phyloP scores from a whole-genome alignment of 2,329 filamentous ascomycete species.

The Pestalotiopsis sp. region DNA sequence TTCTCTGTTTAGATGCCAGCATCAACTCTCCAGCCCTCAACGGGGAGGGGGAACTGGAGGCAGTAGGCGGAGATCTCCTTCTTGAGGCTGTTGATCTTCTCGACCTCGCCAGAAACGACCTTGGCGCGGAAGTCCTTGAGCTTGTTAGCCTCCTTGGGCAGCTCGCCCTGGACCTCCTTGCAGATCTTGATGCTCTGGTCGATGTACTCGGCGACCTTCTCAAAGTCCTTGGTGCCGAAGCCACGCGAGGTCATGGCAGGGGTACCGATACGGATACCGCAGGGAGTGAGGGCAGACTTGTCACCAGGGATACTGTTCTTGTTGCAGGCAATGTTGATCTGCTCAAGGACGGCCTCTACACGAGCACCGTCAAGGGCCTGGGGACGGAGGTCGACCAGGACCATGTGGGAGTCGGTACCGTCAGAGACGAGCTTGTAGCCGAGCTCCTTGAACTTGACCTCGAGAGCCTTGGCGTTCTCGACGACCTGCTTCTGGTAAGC shows the following conservation, averaged over 20 bases:
- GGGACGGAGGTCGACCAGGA: slow-evolving; percentile 90
- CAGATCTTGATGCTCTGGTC: slow-evolving; percentile 86
- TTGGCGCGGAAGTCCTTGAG: slow-evolving; percentile 99
- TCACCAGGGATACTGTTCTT: slow-evolving; percentile 99
- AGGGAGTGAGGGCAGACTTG: slow-evolving; percentile 93
- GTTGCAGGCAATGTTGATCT: slow-evolving; percentile 99
- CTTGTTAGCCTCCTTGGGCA: slow-evolving; percentile 98
- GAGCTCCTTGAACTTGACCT: slow-evolving; percentile 79
- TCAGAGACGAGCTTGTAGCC: slow-evolving; percentile 94
- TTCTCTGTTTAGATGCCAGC: slow-evolving; percentile 52
- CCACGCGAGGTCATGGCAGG: slow-evolving; percentile 97
- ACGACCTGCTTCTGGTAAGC: slow-evolving; percentile 92
- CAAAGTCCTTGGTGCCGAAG: slow-evolving; percentile 90
- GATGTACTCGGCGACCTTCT: slow-evolving; percentile 87
- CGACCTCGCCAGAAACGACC: slow-evolving; percentile 75
- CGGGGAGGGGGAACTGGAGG: slow-evolving; percentile 87
- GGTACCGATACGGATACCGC: slow-evolving; percentile 92
- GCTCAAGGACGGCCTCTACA: slow-evolving; percentile 93
- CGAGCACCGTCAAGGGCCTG: slow-evolving; percentile 88
- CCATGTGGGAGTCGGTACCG: slow-evolving; percentile 97
- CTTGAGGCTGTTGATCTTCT: slow-evolving; percentile 81
- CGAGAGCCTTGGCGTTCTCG: slow-evolving; percentile 89
- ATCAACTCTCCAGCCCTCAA: slow-evolving; percentile 70
- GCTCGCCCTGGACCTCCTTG: slow-evolving; percentile 79
- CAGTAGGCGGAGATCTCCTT: slow-evolving; percentile 91